These are phyloP conservation scores for Annulohypoxylon moriforme DNA, from an alignment of 495 filamentous ascomycete species.

Conservation along the genomic window DNA sequence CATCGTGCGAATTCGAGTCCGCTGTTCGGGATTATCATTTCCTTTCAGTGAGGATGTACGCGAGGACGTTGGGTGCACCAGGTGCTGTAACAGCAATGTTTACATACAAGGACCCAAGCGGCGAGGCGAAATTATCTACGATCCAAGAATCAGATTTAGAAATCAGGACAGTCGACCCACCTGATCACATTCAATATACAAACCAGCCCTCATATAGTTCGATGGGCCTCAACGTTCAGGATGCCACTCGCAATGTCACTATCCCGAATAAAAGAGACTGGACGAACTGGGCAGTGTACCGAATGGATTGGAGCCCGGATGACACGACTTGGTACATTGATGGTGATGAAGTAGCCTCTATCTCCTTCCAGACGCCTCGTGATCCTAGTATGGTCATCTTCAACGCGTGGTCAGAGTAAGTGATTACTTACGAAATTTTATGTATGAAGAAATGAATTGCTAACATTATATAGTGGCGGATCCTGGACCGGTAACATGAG, in stretches of 20 bases:
- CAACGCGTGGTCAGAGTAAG: conserved; percentile 77
- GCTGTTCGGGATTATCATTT: conserved; percentile 63
- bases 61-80: conserved; percentile 61
- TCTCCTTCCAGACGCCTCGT: conserved; percentile 70
- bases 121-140: conserved; percentile 43
- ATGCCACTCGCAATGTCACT: conserved; percentile 61
- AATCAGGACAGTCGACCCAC: conserved; percentile 70
- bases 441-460: not conserved
- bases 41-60: conserved; percentile 71
- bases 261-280: conserved; percentile 62
- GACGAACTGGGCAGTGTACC: conserved; percentile 76
- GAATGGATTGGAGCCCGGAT: conserved; percentile 75
- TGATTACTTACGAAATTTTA: not conserved
- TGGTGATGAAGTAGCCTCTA: conserved; percentile 64
- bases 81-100: conserved; percentile 79
- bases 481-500: conserved; percentile 79
- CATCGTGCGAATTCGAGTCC: conserved; percentile 74
- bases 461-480: conserved; percentile 60
- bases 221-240: conserved; percentile 57
- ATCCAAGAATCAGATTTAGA: conserved; percentile 84
- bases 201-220: conserved; percentile 72
- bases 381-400: conserved; percentile 70
- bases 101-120: conserved; percentile 62
- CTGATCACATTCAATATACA: conserved; percentile 71
- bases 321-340: conserved; percentile 77